phyloP scores from a whole-genome alignment of 208 protist genomes.

The Leptomonas pyrrhocoris region DNA sequence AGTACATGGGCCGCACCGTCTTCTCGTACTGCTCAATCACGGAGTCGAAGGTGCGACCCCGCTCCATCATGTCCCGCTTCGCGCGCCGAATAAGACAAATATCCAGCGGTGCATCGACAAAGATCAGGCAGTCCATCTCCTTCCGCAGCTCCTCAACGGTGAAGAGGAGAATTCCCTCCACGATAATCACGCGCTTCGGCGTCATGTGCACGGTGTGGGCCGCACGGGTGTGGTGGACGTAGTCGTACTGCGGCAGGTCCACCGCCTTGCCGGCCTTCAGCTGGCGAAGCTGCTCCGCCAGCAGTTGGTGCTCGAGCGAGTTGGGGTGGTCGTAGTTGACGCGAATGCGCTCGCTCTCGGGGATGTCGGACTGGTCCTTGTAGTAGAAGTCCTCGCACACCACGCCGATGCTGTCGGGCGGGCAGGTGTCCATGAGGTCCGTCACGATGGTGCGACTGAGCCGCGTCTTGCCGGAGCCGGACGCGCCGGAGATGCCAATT shows the following conservation, averaged over 20 bases:
- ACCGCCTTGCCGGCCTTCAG: slow-evolving; percentile 66
- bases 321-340: slow-evolving; percentile 71
- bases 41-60: slow-evolving; percentile 75
- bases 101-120: slow-evolving; percentile 91
- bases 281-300: slow-evolving; percentile 54
- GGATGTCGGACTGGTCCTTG: slow-evolving; percentile 34
- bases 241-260: slow-evolving; percentile 93
- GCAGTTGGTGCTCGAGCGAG: slow-evolving; percentile 80
- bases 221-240: slow-evolving; percentile 70
- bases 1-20: slow-evolving; percentile 90
- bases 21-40: slow-evolving; percentile 87
- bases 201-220: slow-evolving; percentile 41
- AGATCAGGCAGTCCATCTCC: slow-evolving; percentile 88
- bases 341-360: slow-evolving; percentile 26
- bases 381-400: slow-evolving; percentile 92
- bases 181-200: slow-evolving; percentile 83
- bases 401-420: slow-evolving; percentile 59
- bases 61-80: slow-evolving; percentile 80
- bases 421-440: slow-evolving; percentile 46
- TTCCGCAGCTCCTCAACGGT: slow-evolving; percentile 52
- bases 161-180: slow-evolving; percentile 93
- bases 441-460: slow-evolving; percentile 67
- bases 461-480: slow-evolving; percentile 83
- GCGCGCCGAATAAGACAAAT: slow-evolving; percentile 80
- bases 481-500: slow-evolving; percentile 87